Conservation (phyloP, 73 alveolate genomes). For the Uronychia binucleata region DNA sequence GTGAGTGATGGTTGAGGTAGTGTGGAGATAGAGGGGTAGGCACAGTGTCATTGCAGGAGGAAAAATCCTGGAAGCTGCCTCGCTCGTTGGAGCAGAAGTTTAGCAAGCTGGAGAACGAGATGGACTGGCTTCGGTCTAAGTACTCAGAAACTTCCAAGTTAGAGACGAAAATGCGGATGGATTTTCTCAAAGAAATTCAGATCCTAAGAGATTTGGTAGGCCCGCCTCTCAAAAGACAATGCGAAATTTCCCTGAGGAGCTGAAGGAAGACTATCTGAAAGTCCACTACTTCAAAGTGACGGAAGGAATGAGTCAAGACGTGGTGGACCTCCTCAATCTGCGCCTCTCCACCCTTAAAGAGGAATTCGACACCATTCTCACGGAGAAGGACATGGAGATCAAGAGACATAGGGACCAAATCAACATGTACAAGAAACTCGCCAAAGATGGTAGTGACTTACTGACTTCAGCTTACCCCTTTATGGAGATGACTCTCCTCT, state of each 20-base stretch:
- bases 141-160: background rate
- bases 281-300: conserved; percentile 8
- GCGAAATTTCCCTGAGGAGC: background rate
- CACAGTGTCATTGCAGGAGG: too few species aligned
- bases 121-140: background rate
- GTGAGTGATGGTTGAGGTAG: too few species aligned
- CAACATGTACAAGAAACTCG: background rate
- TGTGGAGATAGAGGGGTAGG: too few species aligned
- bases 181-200: background rate
- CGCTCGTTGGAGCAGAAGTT: background rate
- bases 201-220: background rate
- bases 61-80: background rate
- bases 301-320: conserved; percentile 3
- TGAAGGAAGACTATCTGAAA: conserved; percentile 1
- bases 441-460: background rate
- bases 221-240: background rate
- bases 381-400: background rate
- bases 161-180: conserved; percentile 2
- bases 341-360: background rate
- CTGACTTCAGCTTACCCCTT: background rate
- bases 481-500: background rate
- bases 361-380: background rate
- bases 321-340: conserved; percentile 4
- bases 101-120: background rate
- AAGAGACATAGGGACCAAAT: background rate